Conservation (phyloP, 169 alveolate species). For the Eimeria zaria region DNA sequence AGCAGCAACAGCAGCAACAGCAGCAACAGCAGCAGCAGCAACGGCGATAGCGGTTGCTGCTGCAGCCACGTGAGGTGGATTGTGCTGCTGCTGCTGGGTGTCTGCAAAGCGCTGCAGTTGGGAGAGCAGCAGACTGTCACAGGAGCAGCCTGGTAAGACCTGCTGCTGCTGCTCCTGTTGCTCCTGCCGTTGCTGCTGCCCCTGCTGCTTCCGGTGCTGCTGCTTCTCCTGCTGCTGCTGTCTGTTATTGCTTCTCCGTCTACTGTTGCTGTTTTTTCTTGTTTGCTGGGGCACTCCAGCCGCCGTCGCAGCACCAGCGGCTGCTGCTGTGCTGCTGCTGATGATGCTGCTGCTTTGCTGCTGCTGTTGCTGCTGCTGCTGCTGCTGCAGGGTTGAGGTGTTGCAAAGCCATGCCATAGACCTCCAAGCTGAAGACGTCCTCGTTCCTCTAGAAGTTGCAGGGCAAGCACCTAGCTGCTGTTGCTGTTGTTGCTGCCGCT, state of each 20-base stretch:
- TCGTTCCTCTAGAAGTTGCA: slow-evolving; percentile 13
- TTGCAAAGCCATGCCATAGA: slow-evolving; percentile 63
- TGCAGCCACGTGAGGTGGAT: slow-evolving; percentile 47
- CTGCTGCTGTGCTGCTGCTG: slow-evolving; percentile 56
- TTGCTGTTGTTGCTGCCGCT: neutral
- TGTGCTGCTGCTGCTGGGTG: slow-evolving; percentile 43
- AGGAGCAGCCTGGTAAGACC: slow-evolving; percentile 26
- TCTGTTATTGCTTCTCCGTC: no score
- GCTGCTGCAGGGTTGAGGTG: slow-evolving; percentile 71
- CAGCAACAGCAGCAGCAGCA: slow-evolving; percentile 47
- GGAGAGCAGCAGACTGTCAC: slow-evolving; percentile 40
- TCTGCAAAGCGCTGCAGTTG: slow-evolving; percentile 23
- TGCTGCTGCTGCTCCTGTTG: neutral
- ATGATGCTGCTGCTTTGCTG: slow-evolving; percentile 4
- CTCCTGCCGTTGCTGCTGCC: no score
- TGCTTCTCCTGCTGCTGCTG: slow-evolving; percentile 13
- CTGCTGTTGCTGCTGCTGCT: slow-evolving; percentile 58
- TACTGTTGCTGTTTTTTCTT: no score
- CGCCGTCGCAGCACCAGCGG: no score
- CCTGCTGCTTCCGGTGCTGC: slow-evolving; percentile 38
- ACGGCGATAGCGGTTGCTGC: slow-evolving; percentile 18
- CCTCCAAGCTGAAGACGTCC: slow-evolving; percentile 11
- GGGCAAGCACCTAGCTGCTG: neutral
- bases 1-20: no score
- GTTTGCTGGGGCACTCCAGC: no score